phyloP scores from a whole-genome alignment of 2,329 filamentous ascomycete species.

The Leptographium radiaticola region DNA sequence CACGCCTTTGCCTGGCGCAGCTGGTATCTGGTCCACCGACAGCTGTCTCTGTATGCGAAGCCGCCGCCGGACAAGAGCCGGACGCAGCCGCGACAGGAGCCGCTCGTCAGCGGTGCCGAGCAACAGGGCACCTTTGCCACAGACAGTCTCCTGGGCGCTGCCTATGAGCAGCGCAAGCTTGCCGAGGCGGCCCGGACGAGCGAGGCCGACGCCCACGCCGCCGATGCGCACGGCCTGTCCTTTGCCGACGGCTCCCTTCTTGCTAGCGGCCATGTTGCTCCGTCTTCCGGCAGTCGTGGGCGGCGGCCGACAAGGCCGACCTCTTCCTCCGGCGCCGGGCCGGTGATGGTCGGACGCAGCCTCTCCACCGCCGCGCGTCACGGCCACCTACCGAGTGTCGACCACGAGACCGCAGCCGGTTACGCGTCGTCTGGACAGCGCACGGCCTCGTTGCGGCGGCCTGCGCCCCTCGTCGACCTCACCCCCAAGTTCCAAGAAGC shows the following conservation, averaged over 20 bases:
- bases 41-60: slow-evolving; percentile 25
- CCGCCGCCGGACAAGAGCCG: not conserved
- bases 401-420: not conserved
- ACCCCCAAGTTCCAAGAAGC: slow-evolving; percentile 51
- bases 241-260: not conserved
- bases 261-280: not conserved
- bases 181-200: slow-evolving; percentile 13
- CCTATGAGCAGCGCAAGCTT: slow-evolving; percentile 34
- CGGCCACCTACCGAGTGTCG: not conserved
- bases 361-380: too few species aligned
- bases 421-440: not conserved
- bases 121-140: slow-evolving; percentile 29
- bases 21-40: slow-evolving; percentile 74
- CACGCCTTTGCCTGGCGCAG: slow-evolving; percentile 73
- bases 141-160: slow-evolving; percentile 36
- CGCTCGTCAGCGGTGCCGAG: too few species aligned
- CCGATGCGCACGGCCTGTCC: not conserved
- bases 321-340: too few species aligned
- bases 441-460: slow-evolving; percentile 8
- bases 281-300: too few species aligned
- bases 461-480: slow-evolving; percentile 55
- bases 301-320: not conserved
- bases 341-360: too few species aligned
- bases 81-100: slow-evolving; percentile 4
- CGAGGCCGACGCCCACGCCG: not conserved